These are phyloP conservation scores for Lachancea sp. DNA, from an alignment of 805 yeast species.

Conservation along the genomic window DNA sequence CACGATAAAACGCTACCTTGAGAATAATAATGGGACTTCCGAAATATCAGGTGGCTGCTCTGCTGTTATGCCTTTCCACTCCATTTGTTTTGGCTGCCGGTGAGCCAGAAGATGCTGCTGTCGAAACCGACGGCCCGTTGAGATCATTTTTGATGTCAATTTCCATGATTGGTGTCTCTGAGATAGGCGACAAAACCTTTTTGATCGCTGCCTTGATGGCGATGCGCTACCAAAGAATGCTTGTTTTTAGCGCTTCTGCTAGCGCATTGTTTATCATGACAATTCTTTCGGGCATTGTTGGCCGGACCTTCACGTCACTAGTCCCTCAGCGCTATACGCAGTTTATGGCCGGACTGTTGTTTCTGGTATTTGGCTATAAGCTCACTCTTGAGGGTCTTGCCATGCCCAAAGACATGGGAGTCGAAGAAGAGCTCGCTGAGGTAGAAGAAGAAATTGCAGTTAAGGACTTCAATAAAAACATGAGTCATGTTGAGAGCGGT, in stretches of 20 bases:
- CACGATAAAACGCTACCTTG: no score
- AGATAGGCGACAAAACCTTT: conserved; percentile 96
- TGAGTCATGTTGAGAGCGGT: conserved; percentile 59
- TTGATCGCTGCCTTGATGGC: conserved; percentile 97
- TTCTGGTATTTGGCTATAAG: conserved; percentile 74
- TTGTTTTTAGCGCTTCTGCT: conserved; percentile 87
- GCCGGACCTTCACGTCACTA: conserved; percentile 82
- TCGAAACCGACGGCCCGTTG: conserved; percentile 12
- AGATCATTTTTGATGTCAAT: conserved; percentile 68
- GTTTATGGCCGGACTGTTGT: conserved; percentile 71
- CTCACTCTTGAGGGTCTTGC: conserved; percentile 73
- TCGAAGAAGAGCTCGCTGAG: conserved; percentile 92
- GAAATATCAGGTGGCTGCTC: background rate
- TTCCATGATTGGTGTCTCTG: conserved; percentile 91
- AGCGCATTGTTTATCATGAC: conserved; percentile 87
- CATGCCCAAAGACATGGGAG: conserved; percentile 79
- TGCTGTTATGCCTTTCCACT: background rate
- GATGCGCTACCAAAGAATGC: conserved; percentile 77
- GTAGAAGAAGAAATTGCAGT: conserved; percentile 89
- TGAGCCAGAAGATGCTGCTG: conserved; percentile 2
- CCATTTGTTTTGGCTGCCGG: conserved; percentile 1
- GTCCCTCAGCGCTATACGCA: conserved; percentile 77
- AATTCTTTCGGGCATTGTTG: conserved; percentile 79
- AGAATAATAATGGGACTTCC: background rate
- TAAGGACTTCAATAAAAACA: conserved; percentile 44